Evolutionary conservation across 495 filamentous ascomycete species (phyloP), one percentile per base, ranked within the genome.

Genomic region (Astrocystis sublimbata): DNA sequence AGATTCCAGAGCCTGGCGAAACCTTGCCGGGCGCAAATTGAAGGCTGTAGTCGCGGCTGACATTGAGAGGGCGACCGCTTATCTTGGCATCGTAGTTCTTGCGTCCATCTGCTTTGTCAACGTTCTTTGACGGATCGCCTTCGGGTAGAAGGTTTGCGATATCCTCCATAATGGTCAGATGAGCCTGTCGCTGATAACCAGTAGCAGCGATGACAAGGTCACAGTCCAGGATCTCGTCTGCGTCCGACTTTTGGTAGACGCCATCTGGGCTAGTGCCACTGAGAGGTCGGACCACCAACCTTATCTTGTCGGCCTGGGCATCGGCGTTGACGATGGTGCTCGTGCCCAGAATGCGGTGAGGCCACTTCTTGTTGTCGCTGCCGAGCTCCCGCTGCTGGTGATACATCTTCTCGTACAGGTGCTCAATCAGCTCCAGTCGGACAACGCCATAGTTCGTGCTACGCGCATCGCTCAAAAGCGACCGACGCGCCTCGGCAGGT

Each of bases 381-480:
- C 88, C 86, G 3, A 79, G 65, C 31, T 84, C 83, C 23, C 96
- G 79, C 23, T 88, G 83, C 71, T 98, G 92, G 31, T 89, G 79
- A 73, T 97, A 97, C 78, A 93, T 85, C 21, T 83, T 82, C 73
- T 90, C 83, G 73, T 96, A 97, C 35, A 97, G 83, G 31, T 86
- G 82, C 73, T 97, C 92, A 51, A 98, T 88, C 24, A 97, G 81
- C 65, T 91, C 88, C 2, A 93, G 81, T 4, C 92, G 86, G 9
- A 98, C 93, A 6, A 97, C 94, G 45, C 91, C 88, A 75, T 98
- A 98, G 77, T 98, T 98, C 30, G 93, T 98, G 30, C 82, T 83
- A 45, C 85, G 84, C 64, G 93, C 88, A 21, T 83, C 82, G 4
- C 76, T 71, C 45, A 96, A 81, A 45, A 87, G 79, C 38, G 81